phyloP scores from a whole-genome alignment of 73 alveolate genomes.

The Stentor coeruleus region DNA sequence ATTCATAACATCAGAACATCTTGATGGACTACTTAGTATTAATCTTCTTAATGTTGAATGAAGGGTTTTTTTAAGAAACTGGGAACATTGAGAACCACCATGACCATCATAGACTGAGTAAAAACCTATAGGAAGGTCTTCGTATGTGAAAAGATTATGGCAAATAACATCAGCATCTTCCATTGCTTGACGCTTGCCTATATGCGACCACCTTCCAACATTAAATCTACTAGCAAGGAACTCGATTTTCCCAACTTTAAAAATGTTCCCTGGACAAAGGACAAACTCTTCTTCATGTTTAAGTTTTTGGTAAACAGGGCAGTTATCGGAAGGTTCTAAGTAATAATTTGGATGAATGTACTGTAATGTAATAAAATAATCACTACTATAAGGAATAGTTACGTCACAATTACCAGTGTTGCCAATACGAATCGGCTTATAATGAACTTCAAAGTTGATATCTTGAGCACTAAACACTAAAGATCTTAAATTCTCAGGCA shows the following conservation, averaged over 20 bases:
- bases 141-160: conserved; percentile 35
- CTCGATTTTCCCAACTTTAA: conserved; percentile 18
- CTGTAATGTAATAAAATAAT: neutral
- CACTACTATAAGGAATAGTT: neutral
- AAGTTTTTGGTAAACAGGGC: neutral
- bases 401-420: neutral
- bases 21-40: conserved; percentile 24
- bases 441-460: neutral
- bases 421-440: neutral
- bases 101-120: conserved; percentile 82
- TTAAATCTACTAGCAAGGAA: conserved; percentile 19
- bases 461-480: neutral
- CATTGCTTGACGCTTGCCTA: conserved; percentile 26
- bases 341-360: neutral
- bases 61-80: conserved; percentile 47
- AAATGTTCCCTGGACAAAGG: neutral
- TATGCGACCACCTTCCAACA: conserved; percentile 21
- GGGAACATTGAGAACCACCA: conserved; percentile 64
- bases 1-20: conserved; percentile 18
- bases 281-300: neutral
- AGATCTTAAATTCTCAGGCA: neutral
- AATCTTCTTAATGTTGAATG: conserved; percentile 43
- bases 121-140: conserved; percentile 52
- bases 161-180: conserved; percentile 29
- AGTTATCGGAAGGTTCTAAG: neutral